phyloP scores from a whole-genome alignment of 495 filamentous ascomycete genomes.

The Pyronema domesticum region DNA sequence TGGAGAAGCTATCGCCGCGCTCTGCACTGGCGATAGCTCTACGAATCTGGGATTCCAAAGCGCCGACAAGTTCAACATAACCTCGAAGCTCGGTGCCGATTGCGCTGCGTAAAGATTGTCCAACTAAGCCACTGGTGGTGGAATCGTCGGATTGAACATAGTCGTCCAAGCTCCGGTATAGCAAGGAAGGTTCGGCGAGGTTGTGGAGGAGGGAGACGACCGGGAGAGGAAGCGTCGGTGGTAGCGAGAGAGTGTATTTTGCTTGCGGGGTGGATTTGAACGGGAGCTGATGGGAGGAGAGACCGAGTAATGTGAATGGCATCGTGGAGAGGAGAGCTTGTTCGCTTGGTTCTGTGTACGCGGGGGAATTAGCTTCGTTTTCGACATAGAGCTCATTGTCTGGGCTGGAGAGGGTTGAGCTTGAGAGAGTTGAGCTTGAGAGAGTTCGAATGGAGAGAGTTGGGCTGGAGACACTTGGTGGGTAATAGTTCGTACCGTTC shows the following conservation, averaged over 20 bases:
- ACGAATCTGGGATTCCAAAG: constrained; percentile 83
- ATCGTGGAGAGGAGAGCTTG: constrained; percentile 68
- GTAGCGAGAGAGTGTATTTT: constrained; percentile 32
- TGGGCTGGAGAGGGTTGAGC: too few relatives aligned
- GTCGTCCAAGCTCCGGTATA: constrained; percentile 59
- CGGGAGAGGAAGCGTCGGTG: constrained; percentile 59
- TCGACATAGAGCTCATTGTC: background rate
- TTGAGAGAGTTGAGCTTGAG: background rate
- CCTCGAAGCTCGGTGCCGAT: constrained; percentile 69
- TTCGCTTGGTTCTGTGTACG: constrained; percentile 32
- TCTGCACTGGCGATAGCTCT: constrained; percentile 46
- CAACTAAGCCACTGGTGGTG: constrained; percentile 47
- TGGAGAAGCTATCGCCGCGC: constrained; percentile 50
- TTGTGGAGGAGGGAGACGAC: constrained; percentile 76
- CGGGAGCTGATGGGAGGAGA: constrained; percentile 67
- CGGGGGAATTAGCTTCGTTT: background rate
- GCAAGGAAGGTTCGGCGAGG: constrained; percentile 77
- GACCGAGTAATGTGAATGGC: constrained; percentile 84
- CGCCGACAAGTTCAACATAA: constrained; percentile 84
- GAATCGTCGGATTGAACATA: constrained; percentile 59
- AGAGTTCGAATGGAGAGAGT: background rate
- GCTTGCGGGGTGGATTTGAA: constrained; percentile 31
- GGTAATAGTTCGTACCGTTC: constrained; percentile 9
- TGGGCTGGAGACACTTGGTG: background rate
- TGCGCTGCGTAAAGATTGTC: constrained; percentile 81